Evolutionary conservation across 2,329 filamentous ascomycete species (phyloP).

Genomic region (Aciculosporium take): DNA sequence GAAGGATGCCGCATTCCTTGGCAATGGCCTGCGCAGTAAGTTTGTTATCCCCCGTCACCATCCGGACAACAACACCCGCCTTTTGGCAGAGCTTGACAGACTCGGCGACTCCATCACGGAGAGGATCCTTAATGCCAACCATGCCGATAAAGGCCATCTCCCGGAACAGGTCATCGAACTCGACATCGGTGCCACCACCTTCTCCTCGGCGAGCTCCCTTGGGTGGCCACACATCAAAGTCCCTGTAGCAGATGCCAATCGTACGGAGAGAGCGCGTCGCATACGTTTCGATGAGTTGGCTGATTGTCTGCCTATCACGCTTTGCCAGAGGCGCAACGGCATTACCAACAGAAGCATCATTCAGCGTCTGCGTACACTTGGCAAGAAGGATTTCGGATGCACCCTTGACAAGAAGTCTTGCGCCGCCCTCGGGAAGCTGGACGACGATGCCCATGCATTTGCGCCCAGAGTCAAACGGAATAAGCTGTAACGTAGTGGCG

Average conservation of each 20-base stretch:
- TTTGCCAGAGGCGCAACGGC: conserved; percentile 30
- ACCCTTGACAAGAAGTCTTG: conserved; percentile 47
- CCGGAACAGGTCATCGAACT: conserved; percentile 52
- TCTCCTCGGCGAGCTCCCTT: conserved; percentile 40
- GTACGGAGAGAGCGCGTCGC: conserved; percentile 69
- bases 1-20: conserved; percentile 62
- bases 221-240: conserved; percentile 77
- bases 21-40: conserved; percentile 68
- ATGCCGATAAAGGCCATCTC: conserved; percentile 55
- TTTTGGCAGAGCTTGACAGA: conserved; percentile 60
- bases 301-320: conserved; percentile 42
- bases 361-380: conserved; percentile 38
- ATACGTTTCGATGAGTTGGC: conserved; percentile 59
- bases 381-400: conserved; percentile 49
- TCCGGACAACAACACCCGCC: conserved; percentile 66
- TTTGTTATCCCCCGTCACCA: conserved; percentile 77
- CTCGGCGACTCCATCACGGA: conserved; percentile 59
- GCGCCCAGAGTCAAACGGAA: conserved; percentile 62
- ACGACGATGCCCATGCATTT: conserved; percentile 57
- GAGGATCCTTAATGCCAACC: conserved; percentile 70
- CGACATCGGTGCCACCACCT: conserved; percentile 43
- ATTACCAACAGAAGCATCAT: conserved; percentile 32
- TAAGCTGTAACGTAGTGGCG: conserved; percentile 45
- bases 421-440: conserved; percentile 34
- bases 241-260: conserved; percentile 70